Conservation (phyloP, 371 early-diverging fungal species). For the Mucor mucedo region DNA sequence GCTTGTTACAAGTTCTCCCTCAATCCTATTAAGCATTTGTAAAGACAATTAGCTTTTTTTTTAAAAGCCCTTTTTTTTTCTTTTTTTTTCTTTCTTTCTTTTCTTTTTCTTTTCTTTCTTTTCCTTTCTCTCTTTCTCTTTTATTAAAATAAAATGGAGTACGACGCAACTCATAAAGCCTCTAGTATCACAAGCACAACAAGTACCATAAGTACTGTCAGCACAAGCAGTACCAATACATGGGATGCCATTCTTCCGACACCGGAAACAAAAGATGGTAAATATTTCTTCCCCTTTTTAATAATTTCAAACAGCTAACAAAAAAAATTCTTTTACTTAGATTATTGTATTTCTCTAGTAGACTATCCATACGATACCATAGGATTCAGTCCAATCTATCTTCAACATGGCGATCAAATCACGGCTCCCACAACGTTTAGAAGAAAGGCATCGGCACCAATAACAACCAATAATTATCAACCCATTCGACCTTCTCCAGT, state of each 20-base stretch:
- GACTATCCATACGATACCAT: background rate
- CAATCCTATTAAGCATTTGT: slow-evolving; percentile 17
- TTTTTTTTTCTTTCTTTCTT: background rate
- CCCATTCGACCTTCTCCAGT: slow-evolving; percentile 1
- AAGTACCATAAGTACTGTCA: slow-evolving; percentile 20
- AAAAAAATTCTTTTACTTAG: background rate
- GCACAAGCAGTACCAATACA: slow-evolving; percentile 17
- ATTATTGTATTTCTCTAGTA: background rate
- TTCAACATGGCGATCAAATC: slow-evolving; percentile 27
- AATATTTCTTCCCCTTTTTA: background rate
- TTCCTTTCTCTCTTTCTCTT: slow-evolving; percentile 7
- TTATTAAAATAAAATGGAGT: slow-evolving; percentile 21
- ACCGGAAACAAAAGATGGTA: slow-evolving; percentile 1
- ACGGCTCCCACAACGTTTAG: slow-evolving; percentile 8
- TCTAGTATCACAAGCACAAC: slow-evolving; percentile 31
- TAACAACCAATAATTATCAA: background rate
- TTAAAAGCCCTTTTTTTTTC: slow-evolving; percentile 8
- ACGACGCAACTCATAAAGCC: slow-evolving; percentile 27
- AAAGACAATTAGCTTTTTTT: slow-evolving; percentile 16
- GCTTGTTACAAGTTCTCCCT: background rate
- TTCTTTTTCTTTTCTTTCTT: slow-evolving; percentile 14
- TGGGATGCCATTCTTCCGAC: slow-evolving; percentile 8
- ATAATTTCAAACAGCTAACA: background rate
- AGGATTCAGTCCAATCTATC: slow-evolving; percentile 18
- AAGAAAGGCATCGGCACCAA: background rate